These are phyloP conservation scores for Lichtheimia hyalospora DNA, from an alignment of 371 early-diverging fungal genomes.

Conservation along the genomic window DNA sequence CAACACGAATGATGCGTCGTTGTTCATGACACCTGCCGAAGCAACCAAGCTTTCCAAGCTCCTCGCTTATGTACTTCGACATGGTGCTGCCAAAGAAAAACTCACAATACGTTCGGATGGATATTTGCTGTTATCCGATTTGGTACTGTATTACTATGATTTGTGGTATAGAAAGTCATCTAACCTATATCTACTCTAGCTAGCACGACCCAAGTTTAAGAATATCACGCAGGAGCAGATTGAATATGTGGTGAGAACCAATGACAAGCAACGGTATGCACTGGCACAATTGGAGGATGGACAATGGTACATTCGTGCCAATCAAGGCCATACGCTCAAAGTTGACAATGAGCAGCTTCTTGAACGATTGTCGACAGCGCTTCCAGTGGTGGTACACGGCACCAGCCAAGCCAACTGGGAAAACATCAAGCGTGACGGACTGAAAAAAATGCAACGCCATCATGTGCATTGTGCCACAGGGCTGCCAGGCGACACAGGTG, in stretches of 20 bases:
- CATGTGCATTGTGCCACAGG: conserved; percentile 91
- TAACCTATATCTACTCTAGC: conserved; percentile 20
- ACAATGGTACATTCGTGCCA: conserved; percentile 75
- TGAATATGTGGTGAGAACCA: conserved; percentile 61
- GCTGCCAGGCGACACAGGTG: conserved; percentile 61
- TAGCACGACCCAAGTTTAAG: conserved; percentile 55
- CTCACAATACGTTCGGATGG: conserved; percentile 74
- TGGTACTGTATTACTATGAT: conserved; percentile 36
- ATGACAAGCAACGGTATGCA: conserved; percentile 81
- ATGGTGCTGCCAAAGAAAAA: conserved; percentile 80
- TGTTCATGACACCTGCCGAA: conserved; percentile 7
- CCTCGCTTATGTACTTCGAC: conserved; percentile 79
- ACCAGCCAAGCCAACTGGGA: conserved; percentile 62
- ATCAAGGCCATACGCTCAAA: conserved; percentile 79
- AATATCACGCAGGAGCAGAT: conserved; percentile 54
- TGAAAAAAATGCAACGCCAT: conserved; percentile 78
- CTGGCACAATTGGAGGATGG: conserved; percentile 36
- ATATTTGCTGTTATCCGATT: conserved; percentile 61
- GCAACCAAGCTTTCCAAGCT: conserved; percentile 66
- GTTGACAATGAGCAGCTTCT: conserved; percentile 42
- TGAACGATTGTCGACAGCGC: conserved; percentile 8
- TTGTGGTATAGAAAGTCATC: not conserved
- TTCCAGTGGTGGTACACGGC: conserved; percentile 56
- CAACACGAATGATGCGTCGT: too few relatives aligned
- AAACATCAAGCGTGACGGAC: conserved; percentile 53